Evolutionary conservation across 148 eudicot genomes (phyloP).

Genomic region (Persicaria tinctoria): DNA sequence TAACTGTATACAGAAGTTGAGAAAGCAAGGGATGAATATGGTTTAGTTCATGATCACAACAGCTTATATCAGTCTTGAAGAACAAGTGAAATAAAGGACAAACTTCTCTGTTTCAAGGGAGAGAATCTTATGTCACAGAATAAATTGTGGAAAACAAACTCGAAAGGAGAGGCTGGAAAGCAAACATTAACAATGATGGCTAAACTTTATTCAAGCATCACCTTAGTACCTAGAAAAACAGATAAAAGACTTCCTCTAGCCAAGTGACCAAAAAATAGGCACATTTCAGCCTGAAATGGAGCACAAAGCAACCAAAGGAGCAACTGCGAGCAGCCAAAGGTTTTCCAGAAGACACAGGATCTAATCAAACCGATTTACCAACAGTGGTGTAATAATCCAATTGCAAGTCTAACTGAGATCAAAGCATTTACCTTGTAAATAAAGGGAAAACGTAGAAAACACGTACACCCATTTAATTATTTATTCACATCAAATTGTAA

Average conservation of each 20-base stretch:
- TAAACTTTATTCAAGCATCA: background rate
- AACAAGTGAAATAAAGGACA: background rate
- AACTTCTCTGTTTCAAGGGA: background rate
- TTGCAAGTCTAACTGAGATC: background rate
- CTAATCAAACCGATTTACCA: background rate
- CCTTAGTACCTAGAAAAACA: background rate
- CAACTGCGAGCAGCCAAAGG: background rate
- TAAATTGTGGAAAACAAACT: conserved; percentile 1
- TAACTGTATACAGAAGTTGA: conserved; percentile 25
- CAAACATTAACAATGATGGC: background rate
- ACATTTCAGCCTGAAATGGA: background rate
- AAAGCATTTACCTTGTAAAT: background rate
- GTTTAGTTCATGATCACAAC: background rate
- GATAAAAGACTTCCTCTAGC: background rate
- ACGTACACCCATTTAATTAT: background rate
- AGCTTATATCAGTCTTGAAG: background rate
- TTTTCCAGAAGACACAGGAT: background rate
- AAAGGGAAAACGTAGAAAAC: background rate
- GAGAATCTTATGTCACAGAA: background rate
- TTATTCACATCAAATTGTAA: background rate
- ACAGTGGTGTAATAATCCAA: background rate
- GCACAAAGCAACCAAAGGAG: background rate
- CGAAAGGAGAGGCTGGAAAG: background rate
- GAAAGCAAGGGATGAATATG: background rate
- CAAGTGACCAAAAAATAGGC: background rate